Base-by-base conservation (phyloP, 2,329 filamentous ascomycete species). In the Ascochyta fabae region DNA sequence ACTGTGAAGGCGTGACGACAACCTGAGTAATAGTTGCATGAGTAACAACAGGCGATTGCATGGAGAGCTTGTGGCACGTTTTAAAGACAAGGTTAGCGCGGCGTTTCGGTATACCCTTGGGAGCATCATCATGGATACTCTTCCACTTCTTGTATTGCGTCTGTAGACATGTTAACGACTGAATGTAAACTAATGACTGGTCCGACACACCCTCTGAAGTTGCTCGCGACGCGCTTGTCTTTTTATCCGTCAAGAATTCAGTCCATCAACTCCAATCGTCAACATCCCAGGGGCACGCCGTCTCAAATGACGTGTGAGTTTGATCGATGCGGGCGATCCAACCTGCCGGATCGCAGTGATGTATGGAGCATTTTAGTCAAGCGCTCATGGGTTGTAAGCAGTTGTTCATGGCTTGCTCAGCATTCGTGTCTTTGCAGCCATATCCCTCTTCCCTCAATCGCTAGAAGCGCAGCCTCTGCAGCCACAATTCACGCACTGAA, bases 401-500 rank as follows among this genome's bases (percentile, higher is more conserved):
- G 8, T 33, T 16, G 16, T 24, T 39, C 8, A 39, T 39, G 22
- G 22, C 36, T 7, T 19, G 19, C 34, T 8, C 34, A 36, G 34
- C 34, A 19, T 36, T 36, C 6, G 10, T 23, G 36, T 24, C 19
- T 40, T 8, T 40, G 39, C 39, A 26, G 12, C 39, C 39, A 16
- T 12, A 16, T 23, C 16, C 12, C 4, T 22, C n/a, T 41, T 9
- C 6, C 19, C 31, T 73, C 71, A 96, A 75, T 96, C 93, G 70
- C 86, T 90, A 42, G 92, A 96, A 15, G 91, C 86, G 76, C 94
- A 98, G 0, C 94, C 94, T 70, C 91, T 84, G 76, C 95, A 99
- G 8, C 95, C 95, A 76, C 95, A 99, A 77, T 86, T 96, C 47
- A 98, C 92, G 72, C 95, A 99, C 76, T 98, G 89, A 29, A 98